These are phyloP conservation scores for Artemisia argyi DNA, from an alignment of 129 eudicot genomes.

Conservation along the genomic window DNA sequence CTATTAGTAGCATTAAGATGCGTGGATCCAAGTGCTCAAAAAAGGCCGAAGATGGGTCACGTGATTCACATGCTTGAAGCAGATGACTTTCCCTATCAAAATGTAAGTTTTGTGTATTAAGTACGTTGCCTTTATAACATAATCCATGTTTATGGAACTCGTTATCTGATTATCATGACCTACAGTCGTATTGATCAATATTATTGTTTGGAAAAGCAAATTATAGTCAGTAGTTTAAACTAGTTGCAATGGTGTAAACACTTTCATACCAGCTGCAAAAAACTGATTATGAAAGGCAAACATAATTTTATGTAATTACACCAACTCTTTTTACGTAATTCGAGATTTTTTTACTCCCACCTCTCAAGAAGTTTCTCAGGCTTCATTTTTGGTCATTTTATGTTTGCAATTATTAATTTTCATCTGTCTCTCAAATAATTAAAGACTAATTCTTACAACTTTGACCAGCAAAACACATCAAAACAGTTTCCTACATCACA, in stretches of 20 bases:
- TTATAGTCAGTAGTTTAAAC: background rate
- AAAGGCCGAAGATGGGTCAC: conserved; percentile 94
- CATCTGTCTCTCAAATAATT: background rate
- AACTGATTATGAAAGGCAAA: background rate
- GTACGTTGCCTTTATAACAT: background rate
- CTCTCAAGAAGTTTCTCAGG: background rate
- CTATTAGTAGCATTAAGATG: conserved; percentile 87
- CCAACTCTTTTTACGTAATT: background rate
- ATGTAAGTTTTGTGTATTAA: conserved; percentile 50
- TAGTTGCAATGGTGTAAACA: background rate
- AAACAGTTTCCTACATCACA: background rate
- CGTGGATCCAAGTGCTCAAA: conserved; percentile 90
- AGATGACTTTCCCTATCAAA: conserved; percentile 79
- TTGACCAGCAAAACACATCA: background rate
- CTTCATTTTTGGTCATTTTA: background rate
- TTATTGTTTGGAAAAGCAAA: background rate
- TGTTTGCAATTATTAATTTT: background rate
- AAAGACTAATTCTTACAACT: background rate
- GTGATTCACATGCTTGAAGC: conserved; percentile 94
- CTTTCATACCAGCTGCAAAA: background rate
- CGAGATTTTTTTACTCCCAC: background rate
- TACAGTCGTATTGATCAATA: background rate
- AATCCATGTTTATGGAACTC: background rate
- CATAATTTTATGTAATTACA: background rate
- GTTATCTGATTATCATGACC: background rate